These are phyloP conservation scores for Coix lacrymajobi DNA, from an alignment of 176 grass and related monocot species.

Conservation along the genomic window DNA sequence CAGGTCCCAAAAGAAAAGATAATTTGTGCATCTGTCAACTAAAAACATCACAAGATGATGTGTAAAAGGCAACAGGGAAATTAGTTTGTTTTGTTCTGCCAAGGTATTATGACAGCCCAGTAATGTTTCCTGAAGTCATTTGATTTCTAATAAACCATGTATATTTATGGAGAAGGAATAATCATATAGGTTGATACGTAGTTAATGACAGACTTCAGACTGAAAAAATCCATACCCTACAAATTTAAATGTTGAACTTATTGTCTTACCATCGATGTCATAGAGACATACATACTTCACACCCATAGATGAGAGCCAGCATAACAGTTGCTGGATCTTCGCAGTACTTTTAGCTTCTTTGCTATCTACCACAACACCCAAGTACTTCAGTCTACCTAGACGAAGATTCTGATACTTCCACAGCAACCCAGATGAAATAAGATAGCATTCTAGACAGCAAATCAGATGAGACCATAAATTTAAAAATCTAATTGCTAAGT, in stretches of 20 bases:
- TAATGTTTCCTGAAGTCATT: background rate
- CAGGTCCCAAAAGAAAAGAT: background rate
- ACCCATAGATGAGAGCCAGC: slow-evolving; percentile 53
- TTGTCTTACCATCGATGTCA: slow-evolving; percentile 69
- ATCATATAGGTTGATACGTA: slow-evolving; percentile 7
- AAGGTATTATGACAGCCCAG: background rate
- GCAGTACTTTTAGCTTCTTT: slow-evolving; percentile 65
- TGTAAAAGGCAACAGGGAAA: background rate
- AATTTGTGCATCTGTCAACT: background rate
- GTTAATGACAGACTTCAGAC: background rate
- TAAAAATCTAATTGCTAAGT: slow-evolving; percentile 43
- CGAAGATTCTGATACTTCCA: slow-evolving; percentile 54
- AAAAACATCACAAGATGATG: slow-evolving; percentile 18
- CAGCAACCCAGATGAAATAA: slow-evolving; percentile 60
- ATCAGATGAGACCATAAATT: slow-evolving; percentile 50
- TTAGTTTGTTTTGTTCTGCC: background rate
- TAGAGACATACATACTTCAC: slow-evolving; percentile 72
- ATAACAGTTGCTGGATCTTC: slow-evolving; percentile 62
- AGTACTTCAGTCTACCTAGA: slow-evolving; percentile 38
- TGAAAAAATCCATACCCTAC: background rate
- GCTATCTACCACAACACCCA: slow-evolving; percentile 78
- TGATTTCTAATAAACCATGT: slow-evolving; percentile 14
- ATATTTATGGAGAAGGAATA: background rate
- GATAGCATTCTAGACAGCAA: slow-evolving; percentile 46
- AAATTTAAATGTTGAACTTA: background rate